A percentile compares a stretch with the other conserved stretches of the same genome.
phyloP scores from a whole-genome alignment of 345 rosid genomes.

The Limnanthes douglasii region DNA sequence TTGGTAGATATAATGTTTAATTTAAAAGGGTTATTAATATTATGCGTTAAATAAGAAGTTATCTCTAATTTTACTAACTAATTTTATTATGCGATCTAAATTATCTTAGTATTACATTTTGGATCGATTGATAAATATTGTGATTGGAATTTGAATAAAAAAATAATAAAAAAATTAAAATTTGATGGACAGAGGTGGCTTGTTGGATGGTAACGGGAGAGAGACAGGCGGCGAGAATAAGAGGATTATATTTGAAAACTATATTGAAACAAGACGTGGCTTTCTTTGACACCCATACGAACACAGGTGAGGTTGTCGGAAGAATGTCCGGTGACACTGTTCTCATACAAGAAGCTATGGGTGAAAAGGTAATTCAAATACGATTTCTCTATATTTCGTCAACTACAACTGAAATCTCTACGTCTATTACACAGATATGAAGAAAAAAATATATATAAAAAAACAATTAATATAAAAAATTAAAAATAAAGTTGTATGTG shows the following conservation, averaged over 20 bases:
- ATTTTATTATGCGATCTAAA: too few relatives aligned
- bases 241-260: constrained; percentile 54
- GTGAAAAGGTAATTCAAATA: constrained; percentile 57
- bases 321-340: constrained; percentile 98
- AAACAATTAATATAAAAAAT: background rate
- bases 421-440: too few relatives aligned
- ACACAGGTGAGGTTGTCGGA: constrained; percentile 82
- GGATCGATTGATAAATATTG: too few relatives aligned
- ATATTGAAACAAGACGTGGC: constrained; percentile 70
- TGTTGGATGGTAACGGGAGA: constrained; percentile 93
- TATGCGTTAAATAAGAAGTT: too few relatives aligned
- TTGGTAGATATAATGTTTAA: too few relatives aligned
- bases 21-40: too few relatives aligned
- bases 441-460: background rate
- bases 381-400: too few relatives aligned
- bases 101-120: too few relatives aligned
- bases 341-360: constrained; percentile 92
- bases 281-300: constrained; percentile 71
- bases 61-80: too few relatives aligned
- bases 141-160: background rate
- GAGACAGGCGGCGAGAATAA: constrained; percentile 64
- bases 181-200: constrained; percentile 39
- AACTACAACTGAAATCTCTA: too few relatives aligned
- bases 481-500: too few relatives aligned
- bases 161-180: constrained; percentile 1